These are phyloP conservation scores for Trichoderma harzianum DNA, from an alignment of 2,329 filamentous ascomycete species.

Conservation along the genomic window DNA sequence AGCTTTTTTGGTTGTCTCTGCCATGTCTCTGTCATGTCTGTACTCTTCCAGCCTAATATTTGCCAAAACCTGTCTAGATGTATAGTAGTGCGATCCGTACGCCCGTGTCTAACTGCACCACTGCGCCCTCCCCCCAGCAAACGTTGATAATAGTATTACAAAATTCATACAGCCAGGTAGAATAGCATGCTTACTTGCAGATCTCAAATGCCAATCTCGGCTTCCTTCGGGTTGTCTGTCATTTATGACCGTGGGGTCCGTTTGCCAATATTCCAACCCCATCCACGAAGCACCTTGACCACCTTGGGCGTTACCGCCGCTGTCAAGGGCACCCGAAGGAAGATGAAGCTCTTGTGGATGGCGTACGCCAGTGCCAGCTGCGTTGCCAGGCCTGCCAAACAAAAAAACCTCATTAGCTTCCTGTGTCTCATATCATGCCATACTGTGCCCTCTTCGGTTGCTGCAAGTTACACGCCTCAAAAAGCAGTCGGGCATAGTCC, in stretches of 20 bases:
- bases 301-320: constrained; percentile 89
- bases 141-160: constrained; percentile 6
- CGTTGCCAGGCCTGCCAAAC: constrained; percentile 59
- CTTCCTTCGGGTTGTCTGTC: neutral
- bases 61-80: neutral
- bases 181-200: constrained; percentile 4
- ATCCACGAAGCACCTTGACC: constrained; percentile 79
- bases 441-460: neutral
- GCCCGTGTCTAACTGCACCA: neutral
- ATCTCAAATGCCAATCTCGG: neutral
- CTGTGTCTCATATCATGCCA: neutral
- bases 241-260: constrained; percentile 33
- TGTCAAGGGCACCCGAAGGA: constrained; percentile 88
- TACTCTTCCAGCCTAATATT: neutral
- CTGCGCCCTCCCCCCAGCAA: neutral
- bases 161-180: neutral
- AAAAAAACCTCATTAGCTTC: constrained; percentile 25
- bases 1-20: neutral
- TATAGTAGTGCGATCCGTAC: neutral
- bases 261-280: constrained; percentile 96
- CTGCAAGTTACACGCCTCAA: neutral
- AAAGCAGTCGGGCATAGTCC: neutral
- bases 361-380: constrained; percentile 92
- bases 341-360: constrained; percentile 97
- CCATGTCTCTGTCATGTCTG: neutral